Evolutionary conservation across 1,284 basidiomycete genomes (phyloP), one percentile per base, ranked within the genome.

Genomic region (Kwoniella shivajii): DNA sequence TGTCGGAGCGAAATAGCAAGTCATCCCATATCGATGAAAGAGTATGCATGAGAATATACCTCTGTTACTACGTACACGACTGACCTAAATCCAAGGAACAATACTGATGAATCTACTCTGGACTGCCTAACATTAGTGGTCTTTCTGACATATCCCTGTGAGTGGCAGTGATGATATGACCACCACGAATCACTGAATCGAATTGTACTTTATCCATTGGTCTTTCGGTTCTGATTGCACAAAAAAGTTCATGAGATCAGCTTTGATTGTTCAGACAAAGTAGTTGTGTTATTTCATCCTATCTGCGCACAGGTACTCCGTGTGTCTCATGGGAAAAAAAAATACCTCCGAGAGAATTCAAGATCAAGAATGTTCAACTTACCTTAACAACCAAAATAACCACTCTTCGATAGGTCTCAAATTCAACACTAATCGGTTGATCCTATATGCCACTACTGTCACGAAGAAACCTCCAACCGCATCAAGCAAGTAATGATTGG

Each of bases 401-500:
- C 71, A 75, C 41, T 75, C 69, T 65, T 78, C 75, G 44, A 76
- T 45, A 13, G 71, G 69, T 49, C 73, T 65, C 27, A 76, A 61
- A 47, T 75, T 71, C 44, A 78, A 66, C 26, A 76, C 59, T 27
- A 73, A 31, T 22, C 54, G 41, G 60, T 78, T 78, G 54, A 69
- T 30, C 42, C 63, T 56, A 55, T 73, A 63, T 31, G 75, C 75
- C n/a, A 72, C 24, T n/a, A 70, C 50, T 3, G 71, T 68, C 5
- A 78, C 73, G 54, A 72, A 64, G 57, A 75, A 69, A 2, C 75
- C 75, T 14, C 72, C 76, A 27, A 73, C 59, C 9, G 76, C 76
- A 57, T 76, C 75, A 53, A 78, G 64, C 41, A 76, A 38, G 61
- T 73, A 76, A 59, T 78, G 75, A 56, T 76, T 78, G n/a, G 75